Percentiles rank a stretch among this genome's conserved stretches.
Evolutionary conservation across 2,329 filamentous ascomycete species (phyloP).

Genomic region (Fusarium pseudograminearum): DNA sequence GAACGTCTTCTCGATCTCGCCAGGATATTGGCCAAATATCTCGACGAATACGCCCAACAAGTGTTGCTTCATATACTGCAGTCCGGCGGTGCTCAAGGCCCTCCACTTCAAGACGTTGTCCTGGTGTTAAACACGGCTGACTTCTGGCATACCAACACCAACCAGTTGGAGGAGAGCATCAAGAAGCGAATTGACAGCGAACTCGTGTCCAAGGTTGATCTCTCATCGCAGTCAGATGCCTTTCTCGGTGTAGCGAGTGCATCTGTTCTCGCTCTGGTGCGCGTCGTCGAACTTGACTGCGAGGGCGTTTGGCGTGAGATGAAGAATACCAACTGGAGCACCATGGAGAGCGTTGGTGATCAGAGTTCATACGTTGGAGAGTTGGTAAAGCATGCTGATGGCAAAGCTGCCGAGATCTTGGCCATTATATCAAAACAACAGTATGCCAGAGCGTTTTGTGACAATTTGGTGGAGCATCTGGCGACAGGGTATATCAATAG

Average conservation of each 20-base stretch:
- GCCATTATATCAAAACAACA: slow-evolving; percentile 86
- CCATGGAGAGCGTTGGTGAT: slow-evolving; percentile 91
- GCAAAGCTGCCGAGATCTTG: slow-evolving; percentile 79
- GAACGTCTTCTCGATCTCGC: slow-evolving; percentile 86
- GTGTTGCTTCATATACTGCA: slow-evolving; percentile 81
- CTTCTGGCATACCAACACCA: slow-evolving; percentile 95
- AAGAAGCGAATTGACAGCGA: slow-evolving; percentile 88
- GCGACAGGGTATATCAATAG: slow-evolving; percentile 83
- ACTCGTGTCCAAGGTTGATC: slow-evolving; percentile 79
- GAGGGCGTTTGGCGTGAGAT: slow-evolving; percentile 96
- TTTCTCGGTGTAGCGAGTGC: slow-evolving; percentile 96
- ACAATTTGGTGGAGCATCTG: slow-evolving; percentile 92
- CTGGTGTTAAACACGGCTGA: slow-evolving; percentile 96
- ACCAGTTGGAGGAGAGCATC: slow-evolving; percentile 94
- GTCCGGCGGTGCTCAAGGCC: slow-evolving; percentile 63
- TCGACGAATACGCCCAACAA: slow-evolving; percentile 95
- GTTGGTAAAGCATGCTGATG: slow-evolving; percentile 78
- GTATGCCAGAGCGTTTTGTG: slow-evolving; percentile 93
- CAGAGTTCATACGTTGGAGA: slow-evolving; percentile 93
- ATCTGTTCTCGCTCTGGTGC: slow-evolving; percentile 84
- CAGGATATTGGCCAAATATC: slow-evolving; percentile 87
- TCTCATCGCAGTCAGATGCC: slow-evolving; percentile 92
- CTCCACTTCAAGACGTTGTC: slow-evolving; percentile 79
- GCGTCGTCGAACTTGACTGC: slow-evolving; percentile 83
- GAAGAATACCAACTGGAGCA: slow-evolving; percentile 95